phyloP scores from a whole-genome alignment of 306 rosid genomes.

The Lathyrus oleraceus region DNA sequence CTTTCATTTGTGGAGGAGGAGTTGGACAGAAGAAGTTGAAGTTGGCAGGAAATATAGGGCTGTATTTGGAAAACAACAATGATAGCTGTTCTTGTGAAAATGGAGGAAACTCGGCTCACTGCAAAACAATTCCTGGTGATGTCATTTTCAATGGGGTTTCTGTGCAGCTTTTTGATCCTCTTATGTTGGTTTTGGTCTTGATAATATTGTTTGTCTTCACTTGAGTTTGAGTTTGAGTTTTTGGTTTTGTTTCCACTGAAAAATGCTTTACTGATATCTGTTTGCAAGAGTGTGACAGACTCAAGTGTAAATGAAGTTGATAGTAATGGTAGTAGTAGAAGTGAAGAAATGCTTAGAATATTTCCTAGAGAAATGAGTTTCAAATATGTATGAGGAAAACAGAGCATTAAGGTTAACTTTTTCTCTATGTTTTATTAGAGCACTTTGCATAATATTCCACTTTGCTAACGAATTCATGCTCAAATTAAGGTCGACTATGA shows the following conservation, averaged over 20 bases:
- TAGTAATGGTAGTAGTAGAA: background rate
- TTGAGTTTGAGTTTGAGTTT: no score
- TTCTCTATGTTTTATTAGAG: background rate
- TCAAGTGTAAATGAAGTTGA: slow-evolving; percentile 15
- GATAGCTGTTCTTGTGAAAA: background rate
- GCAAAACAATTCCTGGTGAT: slow-evolving; percentile 46
- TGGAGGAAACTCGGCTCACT: slow-evolving; percentile 36
- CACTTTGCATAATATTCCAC: background rate
- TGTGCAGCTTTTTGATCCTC: slow-evolving; percentile 43
- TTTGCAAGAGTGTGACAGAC: background rate
- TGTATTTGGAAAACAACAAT: slow-evolving; percentile 44
- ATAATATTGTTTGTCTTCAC: background rate
- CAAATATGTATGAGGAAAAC: background rate
- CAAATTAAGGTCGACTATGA: background rate
- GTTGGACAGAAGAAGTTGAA: slow-evolving; percentile 47
- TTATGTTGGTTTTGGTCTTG: background rate
- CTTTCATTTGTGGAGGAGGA: slow-evolving; percentile 31
- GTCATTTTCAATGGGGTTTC: slow-evolving; percentile 45
- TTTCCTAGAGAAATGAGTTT: background rate
- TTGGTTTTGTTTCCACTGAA: background rate
- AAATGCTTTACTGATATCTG: background rate
- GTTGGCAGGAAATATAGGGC: slow-evolving; percentile 61
- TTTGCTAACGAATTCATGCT: background rate
- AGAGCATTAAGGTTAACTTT: background rate
- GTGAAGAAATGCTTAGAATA: background rate